Evolutionary conservation across 2,329 filamentous ascomycete species (phyloP), one percentile per base, ranked within the genome.

Genomic region (Aspergillus hiratsukae): DNA sequence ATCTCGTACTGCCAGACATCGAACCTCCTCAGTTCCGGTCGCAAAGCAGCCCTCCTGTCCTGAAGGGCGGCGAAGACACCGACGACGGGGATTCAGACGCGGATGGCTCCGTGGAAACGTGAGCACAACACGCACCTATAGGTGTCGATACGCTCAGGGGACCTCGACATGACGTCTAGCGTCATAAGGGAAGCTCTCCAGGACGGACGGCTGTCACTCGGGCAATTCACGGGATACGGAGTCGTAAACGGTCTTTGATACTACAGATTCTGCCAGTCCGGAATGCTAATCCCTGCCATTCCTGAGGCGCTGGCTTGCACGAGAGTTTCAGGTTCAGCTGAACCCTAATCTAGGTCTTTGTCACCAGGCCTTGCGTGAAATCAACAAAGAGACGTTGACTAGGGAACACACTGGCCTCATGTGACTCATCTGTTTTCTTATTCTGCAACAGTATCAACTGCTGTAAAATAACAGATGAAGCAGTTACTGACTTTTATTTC

Each of bases 1-100:
- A 61, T 19, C 57, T 64, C 29, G 56, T 58, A n/a, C 46, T 69
- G 41, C 60, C 67, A 51, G 60, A 64, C 3, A 55, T 66, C 35
- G 64, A 57, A 1, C 63, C 61, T 2, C 62, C 65, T 6, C 63
- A 65, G 17, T 58, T 66, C 21, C 66, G 70, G 45, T 66, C 69
- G n/a, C 67, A 62, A 14, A 72, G 70, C 31, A 72, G 67, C 19
- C 70, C 70, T 10, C 68, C 69, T 6, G 64, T 67, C 23, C 46
- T 72, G 50, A 62, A 58, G 28, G 61, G 60, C 8, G 45, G 54
- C 17, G 54, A 50, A 45, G 52, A 48, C 23, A 35, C 45, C 48
- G 61, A 58, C 49, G 51, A 37, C 5, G 57, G 48, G 21, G 48
- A 58, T 10, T 41, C 46, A 14, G 14, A 49, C 14, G 37, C 37